A percentile compares a stretch with the other conserved stretches of the same genome.
phyloP scores from a whole-genome alignment of 192 early-diverging fungal genomes.

The Backusella sp. region DNA sequence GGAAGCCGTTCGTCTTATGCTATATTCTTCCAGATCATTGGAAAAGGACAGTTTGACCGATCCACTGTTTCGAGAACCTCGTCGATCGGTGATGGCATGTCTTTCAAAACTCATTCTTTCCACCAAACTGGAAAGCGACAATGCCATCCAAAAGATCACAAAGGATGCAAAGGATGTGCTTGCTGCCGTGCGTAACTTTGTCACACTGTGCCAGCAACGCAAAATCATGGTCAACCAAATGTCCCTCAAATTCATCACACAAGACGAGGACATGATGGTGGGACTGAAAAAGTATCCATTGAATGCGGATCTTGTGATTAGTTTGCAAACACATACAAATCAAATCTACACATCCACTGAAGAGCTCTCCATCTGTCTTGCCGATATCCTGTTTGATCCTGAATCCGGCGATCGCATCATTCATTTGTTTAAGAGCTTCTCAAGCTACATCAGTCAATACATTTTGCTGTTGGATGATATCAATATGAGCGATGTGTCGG shows the following conservation, averaged over 20 bases:
- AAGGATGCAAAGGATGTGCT: slow-evolving; percentile 61
- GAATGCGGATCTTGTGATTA: slow-evolving; percentile 17
- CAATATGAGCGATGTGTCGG: background rate
- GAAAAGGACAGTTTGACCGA: slow-evolving; percentile 54
- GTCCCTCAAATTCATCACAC: slow-evolving; percentile 23
- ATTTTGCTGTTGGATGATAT: slow-evolving; percentile 25
- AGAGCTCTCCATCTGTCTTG: background rate
- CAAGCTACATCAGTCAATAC: slow-evolving; percentile 22
- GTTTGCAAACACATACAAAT: slow-evolving; percentile 12
- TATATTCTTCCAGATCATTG: slow-evolving; percentile 71
- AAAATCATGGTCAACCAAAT: slow-evolving; percentile 39
- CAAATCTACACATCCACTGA: slow-evolving; percentile 14
- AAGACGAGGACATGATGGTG: background rate
- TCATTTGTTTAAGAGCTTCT: slow-evolving; percentile 7
- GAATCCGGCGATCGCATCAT: background rate
- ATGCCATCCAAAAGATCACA: slow-evolving; percentile 66
- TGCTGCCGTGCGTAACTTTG: slow-evolving; percentile 64
- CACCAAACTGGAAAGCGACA: slow-evolving; percentile 61
- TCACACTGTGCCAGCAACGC: slow-evolving; percentile 36
- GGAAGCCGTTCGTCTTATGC: slow-evolving; percentile 77
- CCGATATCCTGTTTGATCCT: background rate
- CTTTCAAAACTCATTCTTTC: slow-evolving; percentile 72
- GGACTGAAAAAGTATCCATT: background rate
- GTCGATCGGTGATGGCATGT: slow-evolving; percentile 56
- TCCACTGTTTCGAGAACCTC: slow-evolving; percentile 22